A percentile compares a stretch with the other conserved stretches of the same genome.
Evolutionary conservation across 2,329 filamentous ascomycete genomes (phyloP).

Genomic region (Scedosporium minutisporum): DNA sequence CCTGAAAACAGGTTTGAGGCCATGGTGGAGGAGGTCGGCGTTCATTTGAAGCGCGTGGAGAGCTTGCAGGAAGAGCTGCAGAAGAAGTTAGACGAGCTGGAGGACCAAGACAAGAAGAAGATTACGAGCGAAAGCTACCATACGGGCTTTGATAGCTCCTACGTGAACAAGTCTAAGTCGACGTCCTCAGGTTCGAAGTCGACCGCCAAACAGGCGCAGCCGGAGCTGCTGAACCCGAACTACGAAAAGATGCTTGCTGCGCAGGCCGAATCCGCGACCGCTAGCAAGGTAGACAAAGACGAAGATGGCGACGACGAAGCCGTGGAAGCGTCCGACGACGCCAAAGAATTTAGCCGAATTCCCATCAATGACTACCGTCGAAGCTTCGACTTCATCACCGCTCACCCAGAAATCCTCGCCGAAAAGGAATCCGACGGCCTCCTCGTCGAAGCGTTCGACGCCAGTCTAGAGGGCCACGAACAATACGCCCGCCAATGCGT

Average conservation of each 20-base stretch:
- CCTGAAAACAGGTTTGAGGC: constrained; percentile 58
- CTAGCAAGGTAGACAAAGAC: constrained; percentile 9
- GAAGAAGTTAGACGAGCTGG: constrained; percentile 66
- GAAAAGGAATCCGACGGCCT: constrained; percentile 88
- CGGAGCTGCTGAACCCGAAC: constrained; percentile 52
- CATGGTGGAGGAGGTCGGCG: constrained; percentile 69
- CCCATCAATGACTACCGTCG: constrained; percentile 62
- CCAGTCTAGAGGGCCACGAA: constrained; percentile 65
- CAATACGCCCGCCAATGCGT: constrained; percentile 79
- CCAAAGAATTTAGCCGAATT: constrained; percentile 74
- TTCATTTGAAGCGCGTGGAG: constrained; percentile 68
- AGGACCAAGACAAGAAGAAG: constrained; percentile 76
- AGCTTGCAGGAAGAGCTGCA: constrained; percentile 67
- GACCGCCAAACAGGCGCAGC: constrained; percentile 38
- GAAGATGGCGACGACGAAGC: constrained; percentile 59
- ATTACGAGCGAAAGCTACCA: constrained; percentile 89
- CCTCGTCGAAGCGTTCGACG: constrained; percentile 84
- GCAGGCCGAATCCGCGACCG: constrained; percentile 16
- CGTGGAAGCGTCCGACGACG: constrained; percentile 66
- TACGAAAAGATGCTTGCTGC: not conserved
- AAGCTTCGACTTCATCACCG: constrained; percentile 66
- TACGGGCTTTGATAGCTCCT: constrained; percentile 82
- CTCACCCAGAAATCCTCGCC: constrained; percentile 66
- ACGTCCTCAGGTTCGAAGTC: constrained; percentile 15
- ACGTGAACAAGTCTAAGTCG: constrained; percentile 55